Evolutionary conservation across 352 stramenopile species (phyloP).

Genomic region (Elongisporangium anandrum): DNA sequence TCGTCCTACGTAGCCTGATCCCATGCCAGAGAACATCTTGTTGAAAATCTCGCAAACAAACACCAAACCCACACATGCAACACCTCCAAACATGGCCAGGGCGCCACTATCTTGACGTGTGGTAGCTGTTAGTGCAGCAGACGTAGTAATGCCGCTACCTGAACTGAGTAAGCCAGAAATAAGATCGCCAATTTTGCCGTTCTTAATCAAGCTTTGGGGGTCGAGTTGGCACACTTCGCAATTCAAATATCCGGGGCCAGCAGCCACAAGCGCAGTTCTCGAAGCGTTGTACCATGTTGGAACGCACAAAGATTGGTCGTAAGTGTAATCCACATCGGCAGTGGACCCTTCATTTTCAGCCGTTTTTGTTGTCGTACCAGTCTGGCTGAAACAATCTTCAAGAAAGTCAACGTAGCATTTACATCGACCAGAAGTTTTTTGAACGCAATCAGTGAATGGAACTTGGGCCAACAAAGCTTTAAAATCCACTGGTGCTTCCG

Average conservation of each 20-base stretch:
- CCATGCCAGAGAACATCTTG: constrained; percentile 62
- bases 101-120: constrained; percentile 52
- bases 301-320: constrained; percentile 64
- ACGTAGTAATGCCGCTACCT: constrained; percentile 16
- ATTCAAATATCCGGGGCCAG: constrained; percentile 57
- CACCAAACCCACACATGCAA: constrained; percentile 39
- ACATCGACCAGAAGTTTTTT: constrained; percentile 54
- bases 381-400: constrained; percentile 58
- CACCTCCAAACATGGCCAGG: constrained; percentile 57
- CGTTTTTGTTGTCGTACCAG: constrained; percentile 28
- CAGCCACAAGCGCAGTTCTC: constrained; percentile 25
- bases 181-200: constrained; percentile 58
- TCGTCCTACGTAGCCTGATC: constrained; percentile 70
- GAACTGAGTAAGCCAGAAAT: constrained; percentile 43
- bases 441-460: constrained; percentile 68
- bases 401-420: constrained; percentile 69
- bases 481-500: constrained; percentile 60
- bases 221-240: constrained; percentile 73
- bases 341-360: constrained; percentile 13
- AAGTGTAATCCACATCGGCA: constrained; percentile 24
- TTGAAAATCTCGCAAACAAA: constrained; percentile 66
- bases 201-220: constrained; percentile 57
- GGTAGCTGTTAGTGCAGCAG: constrained; percentile 12
- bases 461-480: constrained; percentile 56
- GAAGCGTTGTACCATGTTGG: constrained; percentile 57